Evolutionary conservation across 192 early-diverging fungal species (phyloP).

Genomic region (Coemansia sp.): DNA sequence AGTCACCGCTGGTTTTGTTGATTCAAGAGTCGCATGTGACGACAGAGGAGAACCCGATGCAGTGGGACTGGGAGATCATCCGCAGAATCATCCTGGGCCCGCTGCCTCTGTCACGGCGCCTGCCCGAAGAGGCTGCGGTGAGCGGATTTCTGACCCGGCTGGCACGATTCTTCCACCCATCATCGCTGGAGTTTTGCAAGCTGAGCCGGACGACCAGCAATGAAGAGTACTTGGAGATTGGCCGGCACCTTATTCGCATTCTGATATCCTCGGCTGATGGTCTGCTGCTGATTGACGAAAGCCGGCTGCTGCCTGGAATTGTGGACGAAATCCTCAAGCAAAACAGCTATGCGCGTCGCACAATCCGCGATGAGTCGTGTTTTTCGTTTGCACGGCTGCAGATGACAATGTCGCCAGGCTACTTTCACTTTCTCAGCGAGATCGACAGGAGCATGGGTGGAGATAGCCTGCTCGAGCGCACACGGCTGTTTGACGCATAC

Average conservation of each 20-base stretch:
- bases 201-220: constrained; percentile 46
- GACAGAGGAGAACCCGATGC: constrained; percentile 51
- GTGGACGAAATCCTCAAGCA: constrained; percentile 51
- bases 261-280: constrained; percentile 53
- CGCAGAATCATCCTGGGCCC: constrained; percentile 37
- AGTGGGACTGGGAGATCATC: constrained; percentile 49
- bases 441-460: constrained; percentile 46
- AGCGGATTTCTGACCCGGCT: constrained; percentile 39
- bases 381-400: constrained; percentile 54
- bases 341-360: constrained; percentile 32
- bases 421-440: constrained; percentile 52
- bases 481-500: constrained; percentile 48
- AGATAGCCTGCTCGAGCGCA: constrained; percentile 44
- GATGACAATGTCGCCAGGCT: constrained; percentile 55
- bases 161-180: constrained; percentile 44
- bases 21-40: constrained; percentile 48
- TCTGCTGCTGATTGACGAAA: constrained; percentile 50
- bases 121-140: constrained; percentile 29
- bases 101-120: constrained; percentile 21
- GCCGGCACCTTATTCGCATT: constrained; percentile 47
- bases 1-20: constrained; percentile 25
- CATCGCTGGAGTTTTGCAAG: constrained; percentile 53
- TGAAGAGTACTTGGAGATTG: constrained; percentile 54
- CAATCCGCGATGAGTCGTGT: constrained; percentile 50
- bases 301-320: constrained; percentile 39